A percentile compares a stretch with the other conserved stretches of the same genome.
Evolutionary conservation across 2,329 filamentous ascomycete species (phyloP).

Genomic region (Gremmenia infestans): DNA sequence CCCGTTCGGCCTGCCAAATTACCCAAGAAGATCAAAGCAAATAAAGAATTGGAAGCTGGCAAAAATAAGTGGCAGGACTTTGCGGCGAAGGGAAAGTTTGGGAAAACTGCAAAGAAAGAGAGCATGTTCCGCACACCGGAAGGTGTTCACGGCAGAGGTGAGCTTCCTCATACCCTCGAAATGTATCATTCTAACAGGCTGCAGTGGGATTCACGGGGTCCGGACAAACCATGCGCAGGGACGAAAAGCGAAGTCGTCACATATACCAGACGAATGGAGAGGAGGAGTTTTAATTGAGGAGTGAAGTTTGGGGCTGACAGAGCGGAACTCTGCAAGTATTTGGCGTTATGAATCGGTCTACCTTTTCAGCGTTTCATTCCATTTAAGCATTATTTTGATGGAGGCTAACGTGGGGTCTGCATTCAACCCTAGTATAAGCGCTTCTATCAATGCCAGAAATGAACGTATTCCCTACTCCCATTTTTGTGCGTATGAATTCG

Average conservation of each 20-base stretch:
- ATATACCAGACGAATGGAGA: slow-evolving; percentile 77
- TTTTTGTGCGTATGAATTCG: not conserved
- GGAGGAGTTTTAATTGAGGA: slow-evolving; percentile 42
- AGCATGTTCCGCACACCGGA: slow-evolving; percentile 97
- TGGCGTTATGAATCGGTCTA: slow-evolving; percentile 28
- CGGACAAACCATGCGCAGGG: slow-evolving; percentile 93
- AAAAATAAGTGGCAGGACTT: slow-evolving; percentile 97
- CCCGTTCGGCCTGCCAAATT: slow-evolving; percentile 59
- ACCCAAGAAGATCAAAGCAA: slow-evolving; percentile 84
- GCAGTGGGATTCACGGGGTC: slow-evolving; percentile 94
- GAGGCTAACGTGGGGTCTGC: slow-evolving; percentile 39
- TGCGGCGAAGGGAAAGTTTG: slow-evolving; percentile 68
- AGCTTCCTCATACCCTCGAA: slow-evolving; percentile 22
- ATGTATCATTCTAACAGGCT: slow-evolving; percentile 28
- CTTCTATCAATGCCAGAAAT: slow-evolving; percentile 8
- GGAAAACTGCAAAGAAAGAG: slow-evolving; percentile 70
- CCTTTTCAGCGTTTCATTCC: slow-evolving; percentile 12
- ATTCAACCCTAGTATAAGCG: slow-evolving; percentile 16
- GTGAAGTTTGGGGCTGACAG: not conserved
- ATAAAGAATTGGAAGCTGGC: slow-evolving; percentile 82
- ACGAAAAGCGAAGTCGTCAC: slow-evolving; percentile 74
- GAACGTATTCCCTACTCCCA: slow-evolving; percentile 9
- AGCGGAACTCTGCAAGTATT: slow-evolving; percentile 37
- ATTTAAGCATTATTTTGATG: slow-evolving; percentile 25
- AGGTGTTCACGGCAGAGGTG: slow-evolving; percentile 80